Conservation (phyloP, 371 early-diverging fungal genomes). For the Parasitella parasitica region DNA sequence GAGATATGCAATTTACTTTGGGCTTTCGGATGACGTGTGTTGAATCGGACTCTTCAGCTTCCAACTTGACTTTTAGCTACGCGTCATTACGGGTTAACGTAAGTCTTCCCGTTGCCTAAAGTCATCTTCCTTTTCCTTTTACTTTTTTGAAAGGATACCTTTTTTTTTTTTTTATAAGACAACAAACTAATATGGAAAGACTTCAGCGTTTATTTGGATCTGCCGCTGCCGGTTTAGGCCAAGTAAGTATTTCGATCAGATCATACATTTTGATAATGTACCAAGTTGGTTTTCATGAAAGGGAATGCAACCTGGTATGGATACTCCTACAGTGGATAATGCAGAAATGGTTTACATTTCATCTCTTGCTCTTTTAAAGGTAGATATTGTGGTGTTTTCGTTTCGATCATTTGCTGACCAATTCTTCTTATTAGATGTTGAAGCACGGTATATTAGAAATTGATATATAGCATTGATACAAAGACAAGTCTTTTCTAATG, state of each 20-base stretch:
- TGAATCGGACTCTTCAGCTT: not conserved
- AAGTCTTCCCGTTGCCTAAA: not conserved
- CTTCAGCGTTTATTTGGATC: constrained; percentile 72
- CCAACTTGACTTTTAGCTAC: not conserved
- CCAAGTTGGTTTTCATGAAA: no score
- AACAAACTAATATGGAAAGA: constrained; percentile 57
- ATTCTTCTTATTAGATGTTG: constrained; percentile 64
- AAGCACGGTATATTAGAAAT: constrained; percentile 72
- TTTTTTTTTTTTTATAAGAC: no score
- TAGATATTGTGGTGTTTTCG: constrained; percentile 18
- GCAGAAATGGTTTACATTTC: constrained; percentile 99
- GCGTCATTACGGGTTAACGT: not conserved
- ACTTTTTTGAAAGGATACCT: not conserved
- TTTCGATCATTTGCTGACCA: not conserved
- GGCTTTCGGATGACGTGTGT: not conserved
- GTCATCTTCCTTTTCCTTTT: not conserved
- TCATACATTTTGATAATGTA: not conserved
- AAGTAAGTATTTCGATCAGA: constrained; percentile 14
- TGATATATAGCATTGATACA: not conserved
- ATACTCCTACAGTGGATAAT: constrained; percentile 92
- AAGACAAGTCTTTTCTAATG: not conserved
- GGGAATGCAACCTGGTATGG: constrained; percentile 76
- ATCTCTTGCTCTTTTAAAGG: constrained; percentile 97
- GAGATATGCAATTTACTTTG: not conserved
- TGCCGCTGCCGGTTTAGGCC: constrained; percentile 55